Base-by-base conservation (phyloP, 805 yeast genomes). In the Yamadazyma laniorum region DNA sequence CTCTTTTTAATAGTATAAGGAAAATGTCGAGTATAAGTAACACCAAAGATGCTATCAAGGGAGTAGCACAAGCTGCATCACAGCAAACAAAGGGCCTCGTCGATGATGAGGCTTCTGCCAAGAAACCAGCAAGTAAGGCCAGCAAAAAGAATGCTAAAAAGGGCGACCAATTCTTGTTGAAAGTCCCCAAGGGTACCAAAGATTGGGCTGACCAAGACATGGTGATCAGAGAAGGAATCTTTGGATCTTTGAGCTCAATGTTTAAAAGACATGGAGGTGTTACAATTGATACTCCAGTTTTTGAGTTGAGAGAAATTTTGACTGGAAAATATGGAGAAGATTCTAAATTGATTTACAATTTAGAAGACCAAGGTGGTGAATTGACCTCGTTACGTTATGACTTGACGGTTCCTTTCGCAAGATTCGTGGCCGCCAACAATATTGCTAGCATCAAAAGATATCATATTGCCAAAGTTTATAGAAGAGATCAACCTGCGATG, bases 401-500 rank as follows among this genome's bases (percentile, higher is more conserved):
- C 62, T 75, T 93, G 61, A 93, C 99, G 0, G 99, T 93, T 29
- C 99, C 99, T 39, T 93, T 93, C 68, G 99, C 99, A 11, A 79
- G 99, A 59, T 93, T 77, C 56, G 95, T 91, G 39, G 99, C 99
- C 14, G 85, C 88, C 87, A 93, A 93, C 70, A 88, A 86, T 53
- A 78, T 93, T 44, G 82, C 87, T 52, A 78, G 72, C 56, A 91
- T 93, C 65, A 93, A 93, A 68, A 77, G 99, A 59, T 93, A 80
- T 61, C 99, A 93, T 67, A 87, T 93, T 48, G 99, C 99, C 51
- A 93, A 93, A 63, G 99, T 93, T 38, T 93, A 93, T 68, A 82
- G 99, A 71, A 85, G 99, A 67, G 99, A 93, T 61, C 99, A 93
- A 67, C 99, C 99, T 4, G 99, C 99, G 6, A 93, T 93, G 99